phyloP scores from a whole-genome alignment of 2,329 filamentous ascomycete genomes.

The Fusarium torreyae region DNA sequence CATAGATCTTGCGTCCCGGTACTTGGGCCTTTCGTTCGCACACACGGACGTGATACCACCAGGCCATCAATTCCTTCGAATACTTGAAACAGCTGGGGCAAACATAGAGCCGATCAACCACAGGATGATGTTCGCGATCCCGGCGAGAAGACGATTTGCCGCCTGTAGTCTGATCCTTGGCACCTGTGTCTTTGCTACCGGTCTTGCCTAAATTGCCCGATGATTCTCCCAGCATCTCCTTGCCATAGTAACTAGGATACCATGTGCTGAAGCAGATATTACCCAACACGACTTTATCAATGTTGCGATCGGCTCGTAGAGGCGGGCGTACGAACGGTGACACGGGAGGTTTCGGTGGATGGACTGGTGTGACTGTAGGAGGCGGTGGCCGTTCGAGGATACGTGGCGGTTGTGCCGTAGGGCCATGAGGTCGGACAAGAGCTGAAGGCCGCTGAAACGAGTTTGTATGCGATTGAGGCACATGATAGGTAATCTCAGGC shows the following conservation, averaged over 20 bases:
- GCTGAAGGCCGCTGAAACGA: slow-evolving; percentile 49
- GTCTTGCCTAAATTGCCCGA: slow-evolving; percentile 51
- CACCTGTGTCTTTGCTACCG: slow-evolving; percentile 50
- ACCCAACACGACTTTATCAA: slow-evolving; percentile 89
- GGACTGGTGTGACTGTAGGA: slow-evolving; percentile 53
- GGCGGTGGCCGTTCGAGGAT: slow-evolving; percentile 50
- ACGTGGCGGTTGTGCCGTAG: slow-evolving; percentile 52
- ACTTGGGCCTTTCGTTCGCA: slow-evolving; percentile 67
- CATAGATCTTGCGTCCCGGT: slow-evolving; percentile 83
- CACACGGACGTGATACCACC: slow-evolving; percentile 70
- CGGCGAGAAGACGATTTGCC: slow-evolving; percentile 52
- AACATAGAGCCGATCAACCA: slow-evolving; percentile 82
- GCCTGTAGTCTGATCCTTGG: slow-evolving; percentile 46
- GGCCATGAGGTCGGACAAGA: slow-evolving; percentile 55
- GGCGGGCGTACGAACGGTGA: slow-evolving; percentile 53
- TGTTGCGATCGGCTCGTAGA: slow-evolving; percentile 76
- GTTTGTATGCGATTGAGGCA: slow-evolving; percentile 53
- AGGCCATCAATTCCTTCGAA: slow-evolving; percentile 73
- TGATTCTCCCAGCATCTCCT: slow-evolving; percentile 74
- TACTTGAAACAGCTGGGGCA: slow-evolving; percentile 98
- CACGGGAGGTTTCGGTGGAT: slow-evolving; percentile 54
- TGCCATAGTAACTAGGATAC: slow-evolving; percentile 93
- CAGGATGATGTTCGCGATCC: slow-evolving; percentile 57
- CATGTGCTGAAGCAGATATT: slow-evolving; percentile 88
- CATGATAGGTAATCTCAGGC: slow-evolving; percentile 60